Evolutionary conservation across 495 filamentous ascomycete species (phyloP), one percentile per base, ranked within the genome.

Genomic region (Platismatia glauca): DNA sequence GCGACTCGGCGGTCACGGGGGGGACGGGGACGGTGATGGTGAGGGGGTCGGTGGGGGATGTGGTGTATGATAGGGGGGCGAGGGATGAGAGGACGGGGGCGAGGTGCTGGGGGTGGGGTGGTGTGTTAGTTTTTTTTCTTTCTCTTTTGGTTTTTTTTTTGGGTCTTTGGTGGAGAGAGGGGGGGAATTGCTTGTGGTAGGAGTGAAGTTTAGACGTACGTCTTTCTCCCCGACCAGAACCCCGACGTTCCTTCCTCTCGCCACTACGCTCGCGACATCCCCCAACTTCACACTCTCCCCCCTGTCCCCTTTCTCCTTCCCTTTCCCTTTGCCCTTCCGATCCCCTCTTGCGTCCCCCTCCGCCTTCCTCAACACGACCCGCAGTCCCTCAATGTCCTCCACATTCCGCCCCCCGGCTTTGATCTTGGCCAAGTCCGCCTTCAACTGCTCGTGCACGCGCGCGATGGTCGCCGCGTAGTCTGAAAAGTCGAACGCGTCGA

Each of bases 1-100:
- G 77, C 1, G 83, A 92, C 67, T 87, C 88, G 7, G 84, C 81
- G 70, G 85, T 69, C 2, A 59, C 58, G 7, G 69, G 69, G 1
- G 65, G 67, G 34, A 69, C 60, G 31, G 63, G 35, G 29, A 69
- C 44, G 15, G 52, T 53, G 43, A 68, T 38, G 11, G 67, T 63
- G 12, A 71, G 55, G 7, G 71, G 57, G 16, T 68, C 64, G 9
- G 58, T 59, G 43, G 52, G 65, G 31, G 66, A 69, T 46, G 57
- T 16, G 66, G 57, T 33, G 8, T 27, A 39, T 38, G 72, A 50
- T 20, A 71, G 57, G 64, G 41, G 15, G 53, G 58, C 53, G 57
- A 55, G 52, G 15, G 72, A 34, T 20, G 57, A 56, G 18, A 39
- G 59, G 38, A 66, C 53, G 52, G 66, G 59, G 58, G 61, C 68